These are phyloP conservation scores for Pseudogymnoascus sp. DNA, from an alignment of 2,329 filamentous ascomycete genomes.

Conservation along the genomic window DNA sequence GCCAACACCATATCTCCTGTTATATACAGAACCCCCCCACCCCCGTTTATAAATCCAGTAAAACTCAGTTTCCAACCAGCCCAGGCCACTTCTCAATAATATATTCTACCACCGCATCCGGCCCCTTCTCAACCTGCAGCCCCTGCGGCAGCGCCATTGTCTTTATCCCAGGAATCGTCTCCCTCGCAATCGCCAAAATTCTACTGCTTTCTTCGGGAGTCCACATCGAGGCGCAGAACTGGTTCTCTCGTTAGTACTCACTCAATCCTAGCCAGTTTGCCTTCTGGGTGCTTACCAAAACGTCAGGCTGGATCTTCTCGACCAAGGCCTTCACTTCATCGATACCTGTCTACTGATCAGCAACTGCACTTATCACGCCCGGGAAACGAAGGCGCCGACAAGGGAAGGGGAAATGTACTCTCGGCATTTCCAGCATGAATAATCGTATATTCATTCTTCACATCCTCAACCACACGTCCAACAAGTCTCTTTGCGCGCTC, in stretches of 20 bases:
- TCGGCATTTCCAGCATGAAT: slow-evolving; percentile 55
- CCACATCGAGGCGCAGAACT: slow-evolving; percentile 57
- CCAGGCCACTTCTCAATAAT: slow-evolving; percentile 33
- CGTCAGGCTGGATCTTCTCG: slow-evolving; percentile 43
- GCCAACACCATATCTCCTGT: neutral
- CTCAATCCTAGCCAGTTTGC: neutral
- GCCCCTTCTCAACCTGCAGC: slow-evolving; percentile 45
- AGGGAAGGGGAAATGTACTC: slow-evolving; percentile 33
- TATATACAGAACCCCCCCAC: neutral
- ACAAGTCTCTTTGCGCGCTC: slow-evolving; percentile 57
- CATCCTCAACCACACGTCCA: slow-evolving; percentile 51
- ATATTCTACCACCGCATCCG: slow-evolving; percentile 49
- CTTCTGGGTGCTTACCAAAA: slow-evolving; percentile 38
- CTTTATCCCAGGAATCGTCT: slow-evolving; percentile 40
- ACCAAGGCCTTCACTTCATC: slow-evolving; percentile 50
- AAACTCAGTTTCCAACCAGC: neutral
- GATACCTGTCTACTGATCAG: slow-evolving; percentile 34
- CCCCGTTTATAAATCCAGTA: neutral
- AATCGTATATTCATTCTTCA: slow-evolving; percentile 59
- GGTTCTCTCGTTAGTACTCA: neutral
- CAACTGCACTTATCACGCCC: neutral
- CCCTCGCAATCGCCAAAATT: slow-evolving; percentile 39
- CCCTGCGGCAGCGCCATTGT: slow-evolving; percentile 48
- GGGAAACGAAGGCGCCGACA: neutral
- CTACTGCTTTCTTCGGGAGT: slow-evolving; percentile 39